Percentiles rank a stretch among this genome's conserved stretches.
phyloP scores from a whole-genome alignment of 371 early-diverging fungal species.

The Actinomortierella ambigua region DNA sequence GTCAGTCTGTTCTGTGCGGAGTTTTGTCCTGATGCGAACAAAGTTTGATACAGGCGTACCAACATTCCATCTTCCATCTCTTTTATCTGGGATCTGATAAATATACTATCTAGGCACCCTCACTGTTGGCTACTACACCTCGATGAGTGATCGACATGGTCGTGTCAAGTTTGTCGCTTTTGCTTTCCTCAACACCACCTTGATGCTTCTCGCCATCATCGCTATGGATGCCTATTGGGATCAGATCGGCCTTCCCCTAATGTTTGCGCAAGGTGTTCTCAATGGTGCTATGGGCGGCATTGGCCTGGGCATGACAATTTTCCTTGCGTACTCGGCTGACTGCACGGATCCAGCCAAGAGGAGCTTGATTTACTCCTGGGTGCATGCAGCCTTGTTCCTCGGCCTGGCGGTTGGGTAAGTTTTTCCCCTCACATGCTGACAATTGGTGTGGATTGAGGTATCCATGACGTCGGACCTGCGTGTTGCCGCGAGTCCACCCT shows the following conservation, averaged over 20 bases:
- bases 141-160: constrained; percentile 36
- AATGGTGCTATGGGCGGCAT: constrained; percentile 24
- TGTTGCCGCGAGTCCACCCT: too few species aligned
- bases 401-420: constrained; percentile 32
- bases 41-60: too few species aligned
- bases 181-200: constrained; percentile 7
- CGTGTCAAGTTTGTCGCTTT: constrained; percentile 14
- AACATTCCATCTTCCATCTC: too few species aligned
- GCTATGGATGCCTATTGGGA: constrained; percentile 33
- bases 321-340: constrained; percentile 32
- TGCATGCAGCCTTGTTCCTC: constrained; percentile 26
- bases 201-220: constrained; percentile 7
- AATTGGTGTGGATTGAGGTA: too few species aligned
- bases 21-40: too few species aligned
- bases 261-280: constrained; percentile 17
- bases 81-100: too few species aligned
- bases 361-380: constrained; percentile 21
- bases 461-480: too few species aligned
- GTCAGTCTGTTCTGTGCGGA: too few species aligned
- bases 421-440: not conserved
- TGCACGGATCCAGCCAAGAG: constrained; percentile 37
- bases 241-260: constrained; percentile 22
- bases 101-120: constrained; percentile 11
- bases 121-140: constrained; percentile 31
- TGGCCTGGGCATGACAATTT: constrained; percentile 21